Percentiles rank a stretch among this genome's conserved stretches.
These are phyloP conservation scores for Coemansia aciculifera DNA, from an alignment of 192 early-diverging fungal genomes.

Conservation along the genomic window DNA sequence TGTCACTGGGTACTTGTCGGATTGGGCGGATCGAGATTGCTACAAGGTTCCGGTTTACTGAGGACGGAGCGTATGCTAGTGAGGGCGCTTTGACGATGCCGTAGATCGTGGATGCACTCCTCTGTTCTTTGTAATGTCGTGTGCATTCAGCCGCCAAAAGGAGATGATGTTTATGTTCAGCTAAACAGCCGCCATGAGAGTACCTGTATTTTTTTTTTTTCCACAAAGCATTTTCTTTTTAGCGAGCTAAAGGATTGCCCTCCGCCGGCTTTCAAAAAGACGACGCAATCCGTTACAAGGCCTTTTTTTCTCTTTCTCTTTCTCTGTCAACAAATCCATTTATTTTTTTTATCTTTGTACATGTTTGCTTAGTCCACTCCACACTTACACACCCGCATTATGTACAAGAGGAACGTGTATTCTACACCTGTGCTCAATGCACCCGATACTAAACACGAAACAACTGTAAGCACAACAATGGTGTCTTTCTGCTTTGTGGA, in stretches of 20 bases:
- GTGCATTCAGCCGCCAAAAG: conserved; percentile 6
- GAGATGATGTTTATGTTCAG: background rate
- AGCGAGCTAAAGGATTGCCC: conserved; percentile 2
- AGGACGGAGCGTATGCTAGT: conserved; percentile 34
- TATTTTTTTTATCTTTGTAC: background rate
- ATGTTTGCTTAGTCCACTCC: background rate
- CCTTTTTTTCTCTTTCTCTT: background rate
- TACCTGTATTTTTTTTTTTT: background rate
- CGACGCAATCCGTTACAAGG: background rate
- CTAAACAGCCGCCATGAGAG: background rate
- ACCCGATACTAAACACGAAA: conserved; percentile 46
- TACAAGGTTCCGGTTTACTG: conserved; percentile 26
- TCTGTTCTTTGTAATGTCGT: background rate
- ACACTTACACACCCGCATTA: background rate
- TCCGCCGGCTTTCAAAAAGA: background rate
- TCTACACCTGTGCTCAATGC: conserved; percentile 45
- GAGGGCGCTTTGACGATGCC: conserved; percentile 31
- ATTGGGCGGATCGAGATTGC: conserved; percentile 47
- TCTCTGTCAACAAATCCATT: background rate
- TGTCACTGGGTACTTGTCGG: conserved; percentile 36
- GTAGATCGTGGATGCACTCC: conserved; percentile 5
- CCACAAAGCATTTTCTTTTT: conserved; percentile 2
- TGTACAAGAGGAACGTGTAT: conserved; percentile 42
- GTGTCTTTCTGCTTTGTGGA: background rate
- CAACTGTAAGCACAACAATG: conserved; percentile 31